phyloP scores from a whole-genome alignment of 176 grass and related monocot species.

The Bolboschoenus planiculmis region DNA sequence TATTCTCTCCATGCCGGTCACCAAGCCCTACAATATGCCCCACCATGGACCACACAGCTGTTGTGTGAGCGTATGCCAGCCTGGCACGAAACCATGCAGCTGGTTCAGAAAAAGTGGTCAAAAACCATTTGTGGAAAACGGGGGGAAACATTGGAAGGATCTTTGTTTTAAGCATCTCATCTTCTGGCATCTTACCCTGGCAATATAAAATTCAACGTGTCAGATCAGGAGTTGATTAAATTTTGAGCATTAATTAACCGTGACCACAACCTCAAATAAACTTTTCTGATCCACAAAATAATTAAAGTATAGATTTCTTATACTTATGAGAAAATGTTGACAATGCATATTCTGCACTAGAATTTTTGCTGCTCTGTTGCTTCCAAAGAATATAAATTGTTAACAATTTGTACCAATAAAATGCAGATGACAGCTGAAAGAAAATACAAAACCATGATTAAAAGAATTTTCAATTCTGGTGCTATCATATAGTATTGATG shows the following conservation, averaged over 20 bases:
- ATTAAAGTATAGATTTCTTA: not conserved
- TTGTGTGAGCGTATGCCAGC: slow-evolving; percentile 76
- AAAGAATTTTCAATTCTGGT: not conserved
- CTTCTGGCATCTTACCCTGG: slow-evolving; percentile 61
- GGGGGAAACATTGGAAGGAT: slow-evolving; percentile 89
- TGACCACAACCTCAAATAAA: not conserved
- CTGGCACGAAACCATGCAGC: slow-evolving; percentile 94
- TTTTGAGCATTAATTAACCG: not conserved
- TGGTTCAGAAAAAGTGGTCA: slow-evolving; percentile 91
- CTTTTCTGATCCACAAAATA: not conserved
- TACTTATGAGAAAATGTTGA: not conserved
- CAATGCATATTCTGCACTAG: not conserved
- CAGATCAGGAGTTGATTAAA: not conserved
- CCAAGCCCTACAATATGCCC: slow-evolving; percentile 96
- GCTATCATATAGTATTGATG: not conserved
- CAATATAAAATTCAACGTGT: not conserved
- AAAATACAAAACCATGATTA: not conserved
- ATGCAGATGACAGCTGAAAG: slow-evolving; percentile 6
- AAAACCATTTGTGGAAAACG: slow-evolving; percentile 96
- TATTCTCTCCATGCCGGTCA: slow-evolving; percentile 90
- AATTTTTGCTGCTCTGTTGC: not conserved
- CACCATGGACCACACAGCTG: slow-evolving; percentile 96
- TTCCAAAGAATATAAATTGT: not conserved
- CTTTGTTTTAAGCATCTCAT: slow-evolving; percentile 72
- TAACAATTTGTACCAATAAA: not conserved